Evolutionary conservation across 2,329 filamentous ascomycete species (phyloP), one percentile per base, ranked within the genome.

Genomic region (Plenodomus biglobosus): DNA sequence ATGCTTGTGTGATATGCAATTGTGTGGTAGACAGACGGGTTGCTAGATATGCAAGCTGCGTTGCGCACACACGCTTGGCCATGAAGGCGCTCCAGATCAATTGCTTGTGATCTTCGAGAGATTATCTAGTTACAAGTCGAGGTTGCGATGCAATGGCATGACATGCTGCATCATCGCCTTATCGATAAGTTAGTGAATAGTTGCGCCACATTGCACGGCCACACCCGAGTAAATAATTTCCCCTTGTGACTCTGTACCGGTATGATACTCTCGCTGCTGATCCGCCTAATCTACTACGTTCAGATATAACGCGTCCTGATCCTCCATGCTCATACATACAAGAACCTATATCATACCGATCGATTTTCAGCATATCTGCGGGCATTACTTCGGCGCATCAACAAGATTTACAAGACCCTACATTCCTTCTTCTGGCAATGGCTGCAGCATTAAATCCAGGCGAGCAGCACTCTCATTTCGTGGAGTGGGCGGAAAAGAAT

Each of bases 401-500:
- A 11, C 22, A 24, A 24, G 6, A 24, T 24, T 11, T 24, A 5
- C 22, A 24, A 24, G 22, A 6, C 22, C 22, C 22, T 15, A 32
- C 3, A 24, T 5, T 24, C 22, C 5, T 10, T 24, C 5, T 24
- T 24, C 22, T 24, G 5, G 4, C 32, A 36, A 69, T 69, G 65
- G 53, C 62, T 13, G 54, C 63, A n/a, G 66, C 64, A 19, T 56
- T 70, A 3, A 61, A 67, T 44, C 66, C 69, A 4, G 62, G 62
- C 18, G 64, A 74, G 54, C 65, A 73, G 44, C 75, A 77, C 61
- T 73, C 80, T 20, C 72, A 76, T 8, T 87, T 95, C 50, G 76
- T 86, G 2, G 63, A 78, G 50, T 95, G 90, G 88, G 86, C 87
- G 1, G 68, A 77, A 37, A 71, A 73, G 1, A 79, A 83, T 48